Percentiles rank a stretch among this genome's conserved stretches.
Conservation (phyloP, 2,329 filamentous ascomycete species). For the Aureobasidium subglaciale region DNA sequence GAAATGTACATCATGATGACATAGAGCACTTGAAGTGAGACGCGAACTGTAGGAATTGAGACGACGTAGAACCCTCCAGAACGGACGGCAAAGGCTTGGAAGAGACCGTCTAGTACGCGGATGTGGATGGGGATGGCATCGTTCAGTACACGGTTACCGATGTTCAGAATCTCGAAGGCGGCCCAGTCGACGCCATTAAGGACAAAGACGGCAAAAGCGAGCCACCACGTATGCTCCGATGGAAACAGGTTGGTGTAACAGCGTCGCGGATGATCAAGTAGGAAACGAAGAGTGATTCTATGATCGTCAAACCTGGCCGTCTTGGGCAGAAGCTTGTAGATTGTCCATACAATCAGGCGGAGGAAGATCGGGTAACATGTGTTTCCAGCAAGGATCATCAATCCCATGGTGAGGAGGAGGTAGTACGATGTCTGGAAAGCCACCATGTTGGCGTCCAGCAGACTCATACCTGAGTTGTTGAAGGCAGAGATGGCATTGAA, state of each 20-base stretch:
- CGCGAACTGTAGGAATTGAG: constrained; percentile 40
- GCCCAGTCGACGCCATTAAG: constrained; percentile 50
- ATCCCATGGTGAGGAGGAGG: constrained; percentile 42
- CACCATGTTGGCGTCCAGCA: constrained; percentile 60
- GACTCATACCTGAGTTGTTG: constrained; percentile 64
- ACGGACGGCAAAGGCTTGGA: constrained; percentile 49
- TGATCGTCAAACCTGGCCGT: constrained; percentile 34
- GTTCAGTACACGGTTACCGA: constrained; percentile 46
- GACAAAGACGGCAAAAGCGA: constrained; percentile 43
- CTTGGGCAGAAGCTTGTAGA: constrained; percentile 41
- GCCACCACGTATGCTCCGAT: constrained; percentile 51
- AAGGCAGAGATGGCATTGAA: constrained; percentile 64
- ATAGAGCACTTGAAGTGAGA: constrained; percentile 51
- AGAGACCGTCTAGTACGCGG: constrained; percentile 50
- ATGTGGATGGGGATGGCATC: constrained; percentile 36
- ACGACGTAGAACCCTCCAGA: constrained; percentile 46
- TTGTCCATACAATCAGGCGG: constrained; percentile 51
- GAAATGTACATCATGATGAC: constrained; percentile 62
- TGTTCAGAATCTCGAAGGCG: constrained; percentile 47
- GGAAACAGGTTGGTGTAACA: constrained; percentile 60
- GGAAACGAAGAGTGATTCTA: constrained; percentile 44
- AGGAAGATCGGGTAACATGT: constrained; percentile 53
- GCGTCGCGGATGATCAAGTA: constrained; percentile 56
- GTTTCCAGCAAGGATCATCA: constrained; percentile 47
- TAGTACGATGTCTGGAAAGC: constrained; percentile 47